Evolutionary conservation across 768 basidiomycete genomes (phyloP), one percentile per base, ranked within the genome.

Genomic region (Tremella yokohamensis): DNA sequence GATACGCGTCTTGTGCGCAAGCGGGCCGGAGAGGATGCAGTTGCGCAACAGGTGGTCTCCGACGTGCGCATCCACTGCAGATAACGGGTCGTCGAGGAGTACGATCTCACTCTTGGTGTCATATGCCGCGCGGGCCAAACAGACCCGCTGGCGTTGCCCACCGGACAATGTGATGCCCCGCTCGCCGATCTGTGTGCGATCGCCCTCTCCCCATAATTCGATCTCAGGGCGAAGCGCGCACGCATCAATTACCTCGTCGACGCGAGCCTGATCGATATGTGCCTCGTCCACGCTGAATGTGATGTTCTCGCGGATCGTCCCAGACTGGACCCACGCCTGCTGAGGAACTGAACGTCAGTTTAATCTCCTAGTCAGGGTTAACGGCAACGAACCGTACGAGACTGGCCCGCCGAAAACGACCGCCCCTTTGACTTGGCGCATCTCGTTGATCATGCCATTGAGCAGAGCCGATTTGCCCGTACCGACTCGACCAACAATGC

Each of bases 1-100:
- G 15, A 87, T 78, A 8, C 86, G 77, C 0, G 86, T 86, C 50
- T 83, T 79, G 52, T 78, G 67, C 1, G 84, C 83, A 0, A 84
- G 82, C 6, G 68, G 58, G 1, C 68, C 72, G 1, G 34, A 18
- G 0, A 77, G 60, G 4, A 88, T 70, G 63, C 85, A 87, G 38
- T 85, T 77, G 9, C 87, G 82, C 1, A 87, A 60, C 47, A 87
- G 82, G 22, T 80, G 79, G 64, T 85, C 84, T 7, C 85, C 85
- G 2, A 89, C 88, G 62, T 86, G 83, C 0, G 87, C 83, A 62
- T 90, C 89, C 4, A 90, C 85, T 0, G 88, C 88, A 29, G 85
- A 84, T 8, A 96, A 80, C 1, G 77, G 77, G 51, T 76, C 76
- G 52, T 76, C 77, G 12, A 78, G 62, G 11, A 78, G 59, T 4